Base-by-base conservation (phyloP, 805 yeast genomes). In the Sugiyamaella valdiviana region DNA sequence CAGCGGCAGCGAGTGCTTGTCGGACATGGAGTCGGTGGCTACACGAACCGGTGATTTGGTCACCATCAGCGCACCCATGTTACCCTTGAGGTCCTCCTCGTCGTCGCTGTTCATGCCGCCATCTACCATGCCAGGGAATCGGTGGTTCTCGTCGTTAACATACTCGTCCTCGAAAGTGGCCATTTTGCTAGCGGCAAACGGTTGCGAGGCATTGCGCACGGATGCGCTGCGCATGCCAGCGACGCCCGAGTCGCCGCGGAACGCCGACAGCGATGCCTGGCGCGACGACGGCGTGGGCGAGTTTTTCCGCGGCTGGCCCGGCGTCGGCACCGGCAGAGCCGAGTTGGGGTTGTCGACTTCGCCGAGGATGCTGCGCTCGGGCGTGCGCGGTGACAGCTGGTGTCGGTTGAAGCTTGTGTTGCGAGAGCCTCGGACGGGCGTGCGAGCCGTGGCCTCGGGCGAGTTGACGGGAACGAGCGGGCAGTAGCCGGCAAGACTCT, bases 231-330 rank as follows among this genome's bases (percentile, higher is more conserved):
- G n/a, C 23, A 21, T 20, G n/a, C 26, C 36, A 9, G 22, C 32
- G 17, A 19, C 9, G 26, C 21, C 19, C 16, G 22, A 12, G 15
- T 19, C 15, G 3, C 38, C 43, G 19, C 36, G 21, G 15, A 37
- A 32, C 20, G 22, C 29, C 26, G 42, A 19, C 35, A 20, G 15
- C 14, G 39, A 39, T 14, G 37, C 21, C 45, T 37, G 45, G 24
- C 44, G 36, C 23, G 17, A 16, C 10, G 46, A 44, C 2, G 60
- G 58, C 2, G 57, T 45, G 12, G 61, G 61, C 17, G 51, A 46
- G 45, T 50, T 49, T 40, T 91, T 91, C 61, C 97, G 78, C 37
- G 99, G 99, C 67, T 93, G 99, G 1, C 98, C 99, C 0, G 99
- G 99, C 1, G 96, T 87, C 44, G 87, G 87, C 55, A 78, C 77